Conservation (phyloP, 208 protist genomes). For the Endotrypanum monterogeii region DNA sequence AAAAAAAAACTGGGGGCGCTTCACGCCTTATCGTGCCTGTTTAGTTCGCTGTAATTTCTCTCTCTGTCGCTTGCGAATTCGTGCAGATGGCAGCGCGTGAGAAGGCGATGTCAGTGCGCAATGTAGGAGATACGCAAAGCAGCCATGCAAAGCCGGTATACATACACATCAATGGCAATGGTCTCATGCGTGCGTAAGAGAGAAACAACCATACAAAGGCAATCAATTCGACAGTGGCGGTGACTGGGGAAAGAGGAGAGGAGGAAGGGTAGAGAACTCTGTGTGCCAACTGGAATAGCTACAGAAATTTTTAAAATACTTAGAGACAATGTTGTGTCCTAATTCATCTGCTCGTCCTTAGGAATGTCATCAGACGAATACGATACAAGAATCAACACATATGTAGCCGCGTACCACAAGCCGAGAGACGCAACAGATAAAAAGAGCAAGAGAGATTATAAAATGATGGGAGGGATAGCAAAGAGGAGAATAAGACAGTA, state of each 20-base stretch:
- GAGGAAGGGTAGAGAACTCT: no score
- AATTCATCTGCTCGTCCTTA: neutral
- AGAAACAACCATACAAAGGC: neutral
- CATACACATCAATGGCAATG: neutral
- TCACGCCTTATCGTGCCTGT: neutral
- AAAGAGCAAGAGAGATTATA: no score
- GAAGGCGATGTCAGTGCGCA: neutral
- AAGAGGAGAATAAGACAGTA: neutral
- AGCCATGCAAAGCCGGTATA: neutral
- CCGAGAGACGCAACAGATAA: neutral
- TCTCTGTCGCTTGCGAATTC: neutral
- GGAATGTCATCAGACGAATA: neutral
- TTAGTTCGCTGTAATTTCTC: neutral
- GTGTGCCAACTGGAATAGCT: neutral
- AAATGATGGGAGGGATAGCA: no score
- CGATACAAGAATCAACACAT: neutral
- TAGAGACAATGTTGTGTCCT: neutral
- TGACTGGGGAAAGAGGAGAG: neutral
- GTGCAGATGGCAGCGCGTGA: neutral
- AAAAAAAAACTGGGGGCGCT: conserved; percentile 4
- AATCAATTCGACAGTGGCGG: neutral
- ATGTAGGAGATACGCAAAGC: neutral
- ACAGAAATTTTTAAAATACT: neutral
- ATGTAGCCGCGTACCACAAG: neutral
- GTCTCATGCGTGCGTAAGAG: neutral